Conservation (phyloP, 2,329 filamentous ascomycete species). For the Cordyceps cicadae region DNA sequence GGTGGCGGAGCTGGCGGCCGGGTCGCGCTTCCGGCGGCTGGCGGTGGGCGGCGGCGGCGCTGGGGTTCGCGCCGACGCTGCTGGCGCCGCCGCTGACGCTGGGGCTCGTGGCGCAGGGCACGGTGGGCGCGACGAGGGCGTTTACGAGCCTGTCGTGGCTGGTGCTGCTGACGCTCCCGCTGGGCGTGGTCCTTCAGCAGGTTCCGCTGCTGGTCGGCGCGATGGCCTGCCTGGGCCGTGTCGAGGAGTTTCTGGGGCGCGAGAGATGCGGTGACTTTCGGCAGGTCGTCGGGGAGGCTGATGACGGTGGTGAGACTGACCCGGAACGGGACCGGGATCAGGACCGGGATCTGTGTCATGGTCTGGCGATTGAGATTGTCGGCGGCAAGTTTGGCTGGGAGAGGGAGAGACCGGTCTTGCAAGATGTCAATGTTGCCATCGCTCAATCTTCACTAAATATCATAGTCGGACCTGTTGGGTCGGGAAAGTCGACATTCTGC, state of each 20-base stretch:
- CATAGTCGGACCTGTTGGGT: slow-evolving; percentile 29
- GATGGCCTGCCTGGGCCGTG: slow-evolving; percentile 5
- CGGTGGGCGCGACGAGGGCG: slow-evolving; percentile 15
- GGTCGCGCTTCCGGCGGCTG: too few species aligned
- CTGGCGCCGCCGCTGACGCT: slow-evolving; percentile 22
- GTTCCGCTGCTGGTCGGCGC: slow-evolving; percentile 8
- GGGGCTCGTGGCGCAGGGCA: slow-evolving; percentile 14
- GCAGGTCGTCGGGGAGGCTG: slow-evolving; percentile 8
- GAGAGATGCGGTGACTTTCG: slow-evolving; percentile 12
- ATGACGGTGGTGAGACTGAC: neutral
- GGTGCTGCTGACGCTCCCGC: slow-evolving; percentile 12
- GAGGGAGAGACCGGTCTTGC: slow-evolving; percentile 14
- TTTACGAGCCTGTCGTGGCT: slow-evolving; percentile 18
- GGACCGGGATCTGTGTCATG: neutral
- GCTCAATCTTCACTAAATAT: slow-evolving; percentile 21
- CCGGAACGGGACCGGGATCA: neutral
- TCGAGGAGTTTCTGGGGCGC: slow-evolving; percentile 12
- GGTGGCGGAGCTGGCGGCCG: too few species aligned
- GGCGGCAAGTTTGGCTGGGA: slow-evolving; percentile 20
- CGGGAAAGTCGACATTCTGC: slow-evolving; percentile 17
- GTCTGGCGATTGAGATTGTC: neutral
- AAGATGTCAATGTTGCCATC: slow-evolving; percentile 16
- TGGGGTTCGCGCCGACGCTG: slow-evolving; percentile 27
- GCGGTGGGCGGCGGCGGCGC: too few species aligned
- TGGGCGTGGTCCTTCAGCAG: slow-evolving; percentile 12